phyloP scores from a whole-genome alignment of 805 yeast genomes.

The Wickerhamiella sergipiensis region DNA sequence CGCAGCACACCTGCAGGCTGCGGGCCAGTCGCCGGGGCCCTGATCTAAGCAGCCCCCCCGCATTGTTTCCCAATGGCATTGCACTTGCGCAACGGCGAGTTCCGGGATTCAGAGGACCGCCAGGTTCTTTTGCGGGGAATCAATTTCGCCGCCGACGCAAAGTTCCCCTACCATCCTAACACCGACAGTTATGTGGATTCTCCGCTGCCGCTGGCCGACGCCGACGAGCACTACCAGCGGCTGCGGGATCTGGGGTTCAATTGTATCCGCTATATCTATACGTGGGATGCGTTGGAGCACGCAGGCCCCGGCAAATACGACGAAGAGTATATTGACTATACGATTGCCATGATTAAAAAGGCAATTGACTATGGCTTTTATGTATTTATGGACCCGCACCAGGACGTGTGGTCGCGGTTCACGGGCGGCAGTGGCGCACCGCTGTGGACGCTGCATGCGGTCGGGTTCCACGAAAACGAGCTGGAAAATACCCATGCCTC shows the following conservation, averaged over 20 bases:
- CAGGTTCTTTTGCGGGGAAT: conserved; percentile 58
- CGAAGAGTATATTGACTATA: conserved; percentile 57
- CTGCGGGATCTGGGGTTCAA: conserved; percentile 74
- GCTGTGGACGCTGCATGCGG: conserved; percentile 82
- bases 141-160: conserved; percentile 62
- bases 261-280: conserved; percentile 58
- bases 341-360: conserved; percentile 45
- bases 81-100: conserved; percentile 33
- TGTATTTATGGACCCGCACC: conserved; percentile 79
- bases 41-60: background rate
- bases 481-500: conserved; percentile 70
- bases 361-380: conserved; percentile 53
- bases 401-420: conserved; percentile 84
- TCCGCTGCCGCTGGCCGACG: conserved; percentile 66
- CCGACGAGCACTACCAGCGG: conserved; percentile 50
- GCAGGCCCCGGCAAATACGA: conserved; percentile 74
- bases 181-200: conserved; percentile 58
- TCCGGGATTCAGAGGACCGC: conserved; percentile 43
- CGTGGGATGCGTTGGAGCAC: conserved; percentile 91
- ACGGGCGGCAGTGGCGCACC: conserved; percentile 95
- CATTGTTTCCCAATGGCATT: conserved; percentile 4
- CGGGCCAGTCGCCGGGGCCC: background rate
- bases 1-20: background rate
- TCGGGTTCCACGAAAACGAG: conserved; percentile 49
- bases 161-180: conserved; percentile 37